Evolutionary conservation across 202 grass and related monocot species (phyloP).

Genomic region (Miscanthus sacchariflorus): DNA sequence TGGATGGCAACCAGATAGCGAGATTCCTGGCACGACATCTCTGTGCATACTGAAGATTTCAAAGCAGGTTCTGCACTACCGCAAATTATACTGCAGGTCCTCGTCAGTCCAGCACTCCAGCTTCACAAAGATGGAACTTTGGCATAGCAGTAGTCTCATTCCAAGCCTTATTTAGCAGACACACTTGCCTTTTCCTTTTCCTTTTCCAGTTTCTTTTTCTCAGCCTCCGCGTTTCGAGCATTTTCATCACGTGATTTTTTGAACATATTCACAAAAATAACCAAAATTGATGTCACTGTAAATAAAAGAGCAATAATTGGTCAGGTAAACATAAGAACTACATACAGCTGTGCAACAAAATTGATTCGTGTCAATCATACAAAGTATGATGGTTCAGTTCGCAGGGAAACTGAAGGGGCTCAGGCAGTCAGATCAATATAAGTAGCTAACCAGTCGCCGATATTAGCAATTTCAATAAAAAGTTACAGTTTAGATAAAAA

Average conservation of each 20-base stretch:
- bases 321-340: slow-evolving; percentile 39
- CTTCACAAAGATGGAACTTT: slow-evolving; percentile 9
- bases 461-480: not conserved
- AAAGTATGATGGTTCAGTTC: not conserved
- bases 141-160: slow-evolving; percentile 10
- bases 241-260: slow-evolving; percentile 96
- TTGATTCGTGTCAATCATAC: slow-evolving; percentile 1
- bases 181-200: slow-evolving; percentile 51
- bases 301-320: slow-evolving; percentile 42
- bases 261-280: slow-evolving; percentile 94
- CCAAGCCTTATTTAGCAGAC: slow-evolving; percentile 37
- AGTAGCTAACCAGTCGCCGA: not conserved
- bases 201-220: slow-evolving; percentile 89
- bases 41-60: not conserved
- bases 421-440: not conserved
- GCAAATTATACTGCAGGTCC: not conserved
- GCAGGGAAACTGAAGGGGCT: not conserved
- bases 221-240: slow-evolving; percentile 65
- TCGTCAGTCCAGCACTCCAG: not conserved
- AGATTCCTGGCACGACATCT: not conserved
- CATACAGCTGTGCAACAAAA: slow-evolving; percentile 12
- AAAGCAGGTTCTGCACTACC: not conserved
- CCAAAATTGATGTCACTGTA: slow-evolving; percentile 92
- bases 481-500: slow-evolving; percentile 13
- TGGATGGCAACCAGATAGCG: slow-evolving; percentile 24